phyloP scores from a whole-genome alignment of 2,329 filamentous ascomycete species.

The Fusarium citri region DNA sequence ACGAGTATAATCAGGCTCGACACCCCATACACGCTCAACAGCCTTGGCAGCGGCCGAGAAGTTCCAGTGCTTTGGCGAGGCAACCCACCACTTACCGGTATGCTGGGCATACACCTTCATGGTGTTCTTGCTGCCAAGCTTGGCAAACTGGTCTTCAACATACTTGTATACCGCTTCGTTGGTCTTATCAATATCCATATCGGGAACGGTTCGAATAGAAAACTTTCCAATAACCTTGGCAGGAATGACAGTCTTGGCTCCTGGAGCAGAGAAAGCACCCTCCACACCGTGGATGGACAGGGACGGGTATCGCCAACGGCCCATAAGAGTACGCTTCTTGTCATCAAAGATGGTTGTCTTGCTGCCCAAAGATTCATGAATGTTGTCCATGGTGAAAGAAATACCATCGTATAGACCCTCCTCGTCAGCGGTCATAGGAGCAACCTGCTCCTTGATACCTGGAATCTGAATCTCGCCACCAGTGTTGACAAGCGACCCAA shows the following conservation, averaged over 20 bases:
- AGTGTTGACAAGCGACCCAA: slow-evolving; percentile 87
- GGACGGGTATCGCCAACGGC: slow-evolving; percentile 93
- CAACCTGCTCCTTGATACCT: slow-evolving; percentile 94
- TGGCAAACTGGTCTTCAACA: slow-evolving; percentile 85
- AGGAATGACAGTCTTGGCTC: slow-evolving; percentile 98
- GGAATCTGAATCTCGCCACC: slow-evolving; percentile 93
- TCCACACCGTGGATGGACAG: slow-evolving; percentile 95
- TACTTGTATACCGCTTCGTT: slow-evolving; percentile 87
- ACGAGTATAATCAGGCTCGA: slow-evolving; percentile 93
- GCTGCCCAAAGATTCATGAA: slow-evolving; percentile 91
- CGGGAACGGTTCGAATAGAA: slow-evolving; percentile 94
- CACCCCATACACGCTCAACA: slow-evolving; percentile 93
- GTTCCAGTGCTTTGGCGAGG: slow-evolving; percentile 98
- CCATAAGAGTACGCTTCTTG: slow-evolving; percentile 95
- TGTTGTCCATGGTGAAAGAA: slow-evolving; percentile 94
- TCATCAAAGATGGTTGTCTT: slow-evolving; percentile 87
- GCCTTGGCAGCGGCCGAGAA: slow-evolving; percentile 94
- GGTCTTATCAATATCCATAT: slow-evolving; percentile 95
- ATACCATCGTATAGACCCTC: slow-evolving; percentile 89
- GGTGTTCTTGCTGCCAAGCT: slow-evolving; percentile 92
- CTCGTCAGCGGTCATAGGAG: slow-evolving; percentile 87
- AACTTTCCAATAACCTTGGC: slow-evolving; percentile 99
- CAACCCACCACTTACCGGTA: slow-evolving; percentile 98
- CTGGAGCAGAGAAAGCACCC: slow-evolving; percentile 91
- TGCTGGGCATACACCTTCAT: slow-evolving; percentile 85